phyloP scores from a whole-genome alignment of 768 basidiomycete genomes.

The Mycena filopes region DNA sequence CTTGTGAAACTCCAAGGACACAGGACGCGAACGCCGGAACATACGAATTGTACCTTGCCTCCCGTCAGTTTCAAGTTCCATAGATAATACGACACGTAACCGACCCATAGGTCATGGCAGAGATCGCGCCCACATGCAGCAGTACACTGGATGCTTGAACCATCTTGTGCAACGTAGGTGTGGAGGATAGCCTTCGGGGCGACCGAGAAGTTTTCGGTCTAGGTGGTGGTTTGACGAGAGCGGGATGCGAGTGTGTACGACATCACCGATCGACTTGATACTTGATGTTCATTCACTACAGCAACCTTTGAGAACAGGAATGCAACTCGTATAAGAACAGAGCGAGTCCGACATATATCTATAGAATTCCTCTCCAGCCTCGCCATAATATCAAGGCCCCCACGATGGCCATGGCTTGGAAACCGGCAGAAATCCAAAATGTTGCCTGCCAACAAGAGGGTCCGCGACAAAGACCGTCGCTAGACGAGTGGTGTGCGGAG shows the following conservation, averaged over 20 bases:
- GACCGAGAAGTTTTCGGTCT: too few relatives aligned
- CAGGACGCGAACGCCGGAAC: neutral
- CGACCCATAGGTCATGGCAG: constrained; percentile 52
- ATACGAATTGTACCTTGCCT: constrained; percentile 24
- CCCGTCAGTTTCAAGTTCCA: neutral
- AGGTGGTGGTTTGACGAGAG: neutral
- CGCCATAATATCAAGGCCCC: constrained; percentile 66
- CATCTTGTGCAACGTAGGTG: neutral
- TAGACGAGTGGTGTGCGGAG: constrained; percentile 59
- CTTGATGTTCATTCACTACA: too few relatives aligned
- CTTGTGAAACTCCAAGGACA: neutral
- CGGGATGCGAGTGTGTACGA: neutral
- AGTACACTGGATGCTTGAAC: constrained; percentile 25
- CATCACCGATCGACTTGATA: neutral
- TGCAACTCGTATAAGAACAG: too few relatives aligned
- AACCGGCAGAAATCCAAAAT: constrained; percentile 61
- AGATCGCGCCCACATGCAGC: constrained; percentile 45
- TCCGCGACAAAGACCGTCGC: constrained; percentile 64
- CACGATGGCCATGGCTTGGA: constrained; percentile 56
- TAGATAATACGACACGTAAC: constrained; percentile 4
- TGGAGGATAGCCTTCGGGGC: too few relatives aligned
- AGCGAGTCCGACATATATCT: constrained; percentile 1
- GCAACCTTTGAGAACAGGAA: too few relatives aligned
- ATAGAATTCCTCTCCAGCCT: constrained; percentile 70
- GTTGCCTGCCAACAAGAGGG: constrained; percentile 73